Conservation (phyloP, 2,329 filamentous ascomycete genomes). For the Alternaria gaisen region DNA sequence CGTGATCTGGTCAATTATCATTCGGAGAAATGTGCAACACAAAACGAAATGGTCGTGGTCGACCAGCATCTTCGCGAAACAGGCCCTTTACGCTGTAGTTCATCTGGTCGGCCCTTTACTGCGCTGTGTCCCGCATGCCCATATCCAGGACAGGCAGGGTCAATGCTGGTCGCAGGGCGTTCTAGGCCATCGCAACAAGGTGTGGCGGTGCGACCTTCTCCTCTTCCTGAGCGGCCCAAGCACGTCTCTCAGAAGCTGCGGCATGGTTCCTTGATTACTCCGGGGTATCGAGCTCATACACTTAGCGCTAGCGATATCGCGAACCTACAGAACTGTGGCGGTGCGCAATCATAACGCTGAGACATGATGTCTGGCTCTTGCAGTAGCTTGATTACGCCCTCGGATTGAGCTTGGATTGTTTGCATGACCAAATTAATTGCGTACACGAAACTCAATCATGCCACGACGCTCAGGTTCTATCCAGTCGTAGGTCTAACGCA, state of each 20-base stretch:
- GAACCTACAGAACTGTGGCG: conserved; percentile 14
- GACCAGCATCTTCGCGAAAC: conserved; percentile 37
- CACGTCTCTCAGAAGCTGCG: conserved; percentile 15
- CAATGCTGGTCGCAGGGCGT: conserved; percentile 26
- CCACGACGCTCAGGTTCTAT: conserved; percentile 17
- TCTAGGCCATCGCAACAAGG: conserved; percentile 30
- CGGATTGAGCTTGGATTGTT: conserved; percentile 5
- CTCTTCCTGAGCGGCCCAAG: conserved; percentile 23
- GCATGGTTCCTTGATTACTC: background rate
- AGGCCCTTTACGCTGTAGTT: conserved; percentile 26
- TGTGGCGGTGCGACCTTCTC: conserved; percentile 37
- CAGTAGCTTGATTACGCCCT: conserved; percentile 10
- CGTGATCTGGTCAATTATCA: conserved; percentile 28
- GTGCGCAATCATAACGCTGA: conserved; percentile 6
- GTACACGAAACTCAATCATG: conserved; percentile 27
- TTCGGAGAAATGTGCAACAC: conserved; percentile 15
- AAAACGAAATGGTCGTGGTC: conserved; percentile 5
- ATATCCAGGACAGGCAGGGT: conserved; percentile 24
- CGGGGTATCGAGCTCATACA: background rate
- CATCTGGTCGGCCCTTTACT: conserved; percentile 21
- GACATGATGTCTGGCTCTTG: conserved; percentile 11
- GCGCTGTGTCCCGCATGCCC: conserved; percentile 20
- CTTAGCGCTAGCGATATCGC: conserved; percentile 5
- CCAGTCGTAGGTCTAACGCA: conserved; percentile 24
- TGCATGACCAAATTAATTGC: conserved; percentile 31